These are phyloP conservation scores for Aspergillus amoenus DNA, from an alignment of 2,329 filamentous ascomycete genomes.

Conservation along the genomic window DNA sequence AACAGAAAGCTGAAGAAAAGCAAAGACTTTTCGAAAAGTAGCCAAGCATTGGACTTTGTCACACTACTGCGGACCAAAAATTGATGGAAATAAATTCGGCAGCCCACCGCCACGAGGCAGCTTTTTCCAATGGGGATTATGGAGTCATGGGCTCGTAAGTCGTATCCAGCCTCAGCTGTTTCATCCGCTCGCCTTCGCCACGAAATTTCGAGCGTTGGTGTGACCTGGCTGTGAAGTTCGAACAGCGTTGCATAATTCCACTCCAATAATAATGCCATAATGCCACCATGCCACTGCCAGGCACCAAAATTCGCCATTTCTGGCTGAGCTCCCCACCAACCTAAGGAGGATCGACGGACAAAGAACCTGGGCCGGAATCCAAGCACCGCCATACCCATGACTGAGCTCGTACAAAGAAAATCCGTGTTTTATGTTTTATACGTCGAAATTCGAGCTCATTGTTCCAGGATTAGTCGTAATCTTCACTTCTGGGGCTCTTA, in stretches of 20 bases:
- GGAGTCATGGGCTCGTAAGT: background rate
- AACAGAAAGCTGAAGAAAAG: background rate
- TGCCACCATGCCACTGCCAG: background rate
- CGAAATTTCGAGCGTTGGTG: background rate
- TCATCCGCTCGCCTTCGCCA: background rate
- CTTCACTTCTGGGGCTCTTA: background rate
- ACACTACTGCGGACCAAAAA: slow-evolving; percentile 2
- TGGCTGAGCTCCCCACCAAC: background rate
- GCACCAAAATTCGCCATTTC: slow-evolving; percentile 1
- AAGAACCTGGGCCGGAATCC: background rate
- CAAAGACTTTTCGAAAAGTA: background rate
- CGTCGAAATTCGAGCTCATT: background rate
- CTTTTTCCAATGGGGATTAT: slow-evolving; percentile 14
- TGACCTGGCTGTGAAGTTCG: background rate
- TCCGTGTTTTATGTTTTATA: background rate
- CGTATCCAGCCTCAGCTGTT: background rate
- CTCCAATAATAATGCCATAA: background rate
- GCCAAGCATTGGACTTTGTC: background rate
- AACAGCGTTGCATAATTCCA: background rate
- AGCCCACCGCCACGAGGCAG: slow-evolving; percentile 29
- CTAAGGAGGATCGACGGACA: background rate
- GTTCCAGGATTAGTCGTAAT: background rate
- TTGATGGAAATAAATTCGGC: background rate
- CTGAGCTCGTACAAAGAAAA: no score
- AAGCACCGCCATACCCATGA: background rate